Evolutionary conservation across 2,329 filamentous ascomycete genomes (phyloP).

Genomic region (Cladophialophora exuberans): DNA sequence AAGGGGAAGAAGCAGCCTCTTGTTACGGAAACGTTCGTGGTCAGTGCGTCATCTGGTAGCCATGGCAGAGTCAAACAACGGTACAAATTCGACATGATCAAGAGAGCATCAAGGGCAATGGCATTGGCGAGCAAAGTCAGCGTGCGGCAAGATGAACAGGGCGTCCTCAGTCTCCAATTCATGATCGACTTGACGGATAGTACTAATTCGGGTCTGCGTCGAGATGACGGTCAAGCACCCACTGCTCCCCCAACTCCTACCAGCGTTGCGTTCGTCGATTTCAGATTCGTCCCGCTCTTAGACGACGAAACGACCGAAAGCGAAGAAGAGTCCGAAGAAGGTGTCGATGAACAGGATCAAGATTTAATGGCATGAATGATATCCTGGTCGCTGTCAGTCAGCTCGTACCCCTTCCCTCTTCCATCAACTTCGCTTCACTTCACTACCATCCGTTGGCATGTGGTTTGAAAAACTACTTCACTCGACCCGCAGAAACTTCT

Average conservation of each 20-base stretch:
- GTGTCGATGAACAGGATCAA: constrained; percentile 5
- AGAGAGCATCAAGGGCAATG: constrained; percentile 90
- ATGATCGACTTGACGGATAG: constrained; percentile 82
- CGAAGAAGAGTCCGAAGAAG: constrained; percentile 27
- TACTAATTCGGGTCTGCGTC: constrained; percentile 25
- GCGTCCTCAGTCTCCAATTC: constrained; percentile 91
- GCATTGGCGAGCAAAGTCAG: constrained; percentile 89
- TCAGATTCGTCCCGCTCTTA: constrained; percentile 50
- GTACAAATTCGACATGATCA: constrained; percentile 87
- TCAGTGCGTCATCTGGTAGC: constrained; percentile 59
- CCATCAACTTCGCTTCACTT: background rate
- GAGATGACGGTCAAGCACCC: constrained; percentile 14
- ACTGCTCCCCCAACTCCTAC: constrained; percentile 24
- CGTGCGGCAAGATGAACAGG: constrained; percentile 82
- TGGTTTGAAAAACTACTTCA: too few species aligned
- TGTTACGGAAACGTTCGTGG: constrained; percentile 56
- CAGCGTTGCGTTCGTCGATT: constrained; percentile 46
- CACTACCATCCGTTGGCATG: too few species aligned
- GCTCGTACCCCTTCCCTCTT: background rate
- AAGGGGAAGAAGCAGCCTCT: constrained; percentile 42
- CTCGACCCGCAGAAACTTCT: background rate
- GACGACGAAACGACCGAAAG: constrained; percentile 47
- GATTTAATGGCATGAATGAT: background rate
- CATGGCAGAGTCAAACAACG: constrained; percentile 69
- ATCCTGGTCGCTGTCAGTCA: background rate